A percentile compares a stretch with the other conserved stretches of the same genome.
These are phyloP conservation scores for Pseudisothecium myosuroides DNA, from an alignment of 225 moss, liverwort and hornwort species.

Conservation along the genomic window DNA sequence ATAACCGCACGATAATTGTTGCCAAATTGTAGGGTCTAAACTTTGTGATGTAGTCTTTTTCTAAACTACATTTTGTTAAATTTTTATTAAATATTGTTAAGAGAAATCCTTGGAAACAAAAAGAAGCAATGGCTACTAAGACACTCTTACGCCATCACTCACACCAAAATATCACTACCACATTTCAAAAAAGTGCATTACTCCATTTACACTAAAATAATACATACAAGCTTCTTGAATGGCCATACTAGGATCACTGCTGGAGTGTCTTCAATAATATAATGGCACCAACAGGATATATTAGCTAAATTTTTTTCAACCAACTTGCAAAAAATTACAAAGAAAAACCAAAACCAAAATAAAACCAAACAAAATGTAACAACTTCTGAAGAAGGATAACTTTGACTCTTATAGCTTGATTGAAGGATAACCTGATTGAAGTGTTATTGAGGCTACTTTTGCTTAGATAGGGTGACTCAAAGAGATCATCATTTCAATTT, in stretches of 20 bases:
- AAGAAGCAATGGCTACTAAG: neutral
- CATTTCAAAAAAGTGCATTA: neutral
- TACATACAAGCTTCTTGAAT: neutral
- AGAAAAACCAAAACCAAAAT: too few relatives aligned
- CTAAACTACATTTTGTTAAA: neutral
- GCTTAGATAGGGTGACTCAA: neutral
- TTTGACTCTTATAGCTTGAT: neutral
- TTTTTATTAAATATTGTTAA: neutral
- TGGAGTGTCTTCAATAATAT: neutral
- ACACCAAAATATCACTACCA: neutral
- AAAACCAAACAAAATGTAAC: neutral
- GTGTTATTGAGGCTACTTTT: neutral
- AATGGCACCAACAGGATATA: neutral
- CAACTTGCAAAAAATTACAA: neutral
- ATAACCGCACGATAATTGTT: too few relatives aligned
- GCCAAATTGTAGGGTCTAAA: too few relatives aligned
- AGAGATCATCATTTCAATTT: neutral
- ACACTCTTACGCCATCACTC: neutral
- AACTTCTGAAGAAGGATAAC: neutral
- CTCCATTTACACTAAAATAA: neutral
- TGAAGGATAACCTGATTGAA: too few relatives aligned
- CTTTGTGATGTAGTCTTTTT: too few relatives aligned
- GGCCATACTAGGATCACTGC: neutral
- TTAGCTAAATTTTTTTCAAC: neutral
- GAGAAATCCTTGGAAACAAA: rapidly evolving